These are phyloP conservation scores for Furcasterigmium furcatum DNA, from an alignment of 2,329 filamentous ascomycete species.

Conservation along the genomic window DNA sequence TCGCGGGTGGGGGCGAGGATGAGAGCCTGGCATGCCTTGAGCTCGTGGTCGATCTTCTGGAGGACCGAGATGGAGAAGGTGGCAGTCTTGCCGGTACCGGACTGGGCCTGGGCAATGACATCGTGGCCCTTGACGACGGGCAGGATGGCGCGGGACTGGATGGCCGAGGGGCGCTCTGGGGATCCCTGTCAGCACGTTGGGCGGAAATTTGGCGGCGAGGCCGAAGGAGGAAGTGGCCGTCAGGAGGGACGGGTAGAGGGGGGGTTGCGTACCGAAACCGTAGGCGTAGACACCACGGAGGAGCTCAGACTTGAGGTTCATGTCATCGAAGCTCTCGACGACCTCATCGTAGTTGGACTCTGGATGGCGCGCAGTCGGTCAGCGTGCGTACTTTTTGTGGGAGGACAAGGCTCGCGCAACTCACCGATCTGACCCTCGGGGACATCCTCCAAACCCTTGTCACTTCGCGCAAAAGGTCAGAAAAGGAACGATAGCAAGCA, in stretches of 20 bases:
- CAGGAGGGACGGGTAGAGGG: too few species aligned
- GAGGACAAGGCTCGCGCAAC: constrained; percentile 6
- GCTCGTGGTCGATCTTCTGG: constrained; percentile 93
- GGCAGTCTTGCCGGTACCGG: constrained; percentile 98
- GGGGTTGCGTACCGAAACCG: constrained; percentile 7
- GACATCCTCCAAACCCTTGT: constrained; percentile 98
- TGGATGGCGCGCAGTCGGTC: background rate
- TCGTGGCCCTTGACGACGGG: constrained; percentile 99
- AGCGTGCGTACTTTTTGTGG: background rate
- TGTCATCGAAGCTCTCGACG: constrained; percentile 97
- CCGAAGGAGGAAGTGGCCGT: too few species aligned
- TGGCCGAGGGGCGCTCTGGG: constrained; percentile 92
- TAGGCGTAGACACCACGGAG: constrained; percentile 65
- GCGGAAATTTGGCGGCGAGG: too few species aligned
- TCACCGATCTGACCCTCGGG: constrained; percentile 72
- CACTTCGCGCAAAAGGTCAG: constrained; percentile 40
- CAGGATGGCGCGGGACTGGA: constrained; percentile 99
- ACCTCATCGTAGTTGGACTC: constrained; percentile 99
- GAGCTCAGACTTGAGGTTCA: constrained; percentile 95
- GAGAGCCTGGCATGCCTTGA: constrained; percentile 97
- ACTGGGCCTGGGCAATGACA: constrained; percentile 99
- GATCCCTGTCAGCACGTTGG: background rate
- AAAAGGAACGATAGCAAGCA: background rate
- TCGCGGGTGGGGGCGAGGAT: constrained; percentile 98
- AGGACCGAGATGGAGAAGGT: constrained; percentile 99